Percentiles rank a stretch among this genome's conserved stretches.
phyloP scores from a whole-genome alignment of 106 monocot genomes.

The Amphibolis antarctica region DNA sequence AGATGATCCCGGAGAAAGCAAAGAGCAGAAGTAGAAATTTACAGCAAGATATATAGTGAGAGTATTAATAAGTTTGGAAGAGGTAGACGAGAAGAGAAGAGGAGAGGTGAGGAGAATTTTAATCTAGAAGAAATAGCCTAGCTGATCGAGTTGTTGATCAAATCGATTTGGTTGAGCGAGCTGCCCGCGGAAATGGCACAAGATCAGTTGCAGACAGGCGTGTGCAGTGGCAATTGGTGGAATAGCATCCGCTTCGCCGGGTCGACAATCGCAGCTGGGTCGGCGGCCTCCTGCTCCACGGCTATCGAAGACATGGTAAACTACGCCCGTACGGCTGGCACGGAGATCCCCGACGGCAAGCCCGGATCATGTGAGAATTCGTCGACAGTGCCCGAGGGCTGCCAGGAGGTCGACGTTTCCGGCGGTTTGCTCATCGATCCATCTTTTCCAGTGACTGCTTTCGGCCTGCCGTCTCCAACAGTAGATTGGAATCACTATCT shows the following conservation, averaged over 20 bases:
- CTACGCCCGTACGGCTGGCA: slow-evolving; percentile 1
- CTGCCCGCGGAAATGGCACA: slow-evolving; percentile 19
- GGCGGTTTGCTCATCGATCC: slow-evolving; percentile 10
- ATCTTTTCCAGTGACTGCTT: slow-evolving; percentile 5
- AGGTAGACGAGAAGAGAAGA: too few relatives aligned
- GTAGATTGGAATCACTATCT: slow-evolving; percentile 30
- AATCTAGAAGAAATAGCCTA: neutral
- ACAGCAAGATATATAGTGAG: too few relatives aligned
- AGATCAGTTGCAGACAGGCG: slow-evolving; percentile 20
- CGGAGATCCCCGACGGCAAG: slow-evolving; percentile 3
- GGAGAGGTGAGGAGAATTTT: too few relatives aligned
- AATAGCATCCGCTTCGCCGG: slow-evolving; percentile 6
- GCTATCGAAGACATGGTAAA: neutral
- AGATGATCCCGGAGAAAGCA: neutral
- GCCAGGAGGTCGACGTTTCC: neutral
- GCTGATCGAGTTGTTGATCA: neutral
- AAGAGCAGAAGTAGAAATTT: too few relatives aligned
- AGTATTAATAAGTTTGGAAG: too few relatives aligned
- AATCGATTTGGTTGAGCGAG: too few relatives aligned
- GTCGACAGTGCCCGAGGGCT: slow-evolving; percentile 16
- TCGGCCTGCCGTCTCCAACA: slow-evolving; percentile 16
- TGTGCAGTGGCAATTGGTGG: slow-evolving; percentile 32
- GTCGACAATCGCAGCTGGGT: neutral
- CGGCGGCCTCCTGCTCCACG: slow-evolving; percentile 16
- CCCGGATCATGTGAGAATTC: slow-evolving; percentile 13